Base-by-base conservation (phyloP, 2,329 filamentous ascomycete species). In the Diaporthe sp. region DNA sequence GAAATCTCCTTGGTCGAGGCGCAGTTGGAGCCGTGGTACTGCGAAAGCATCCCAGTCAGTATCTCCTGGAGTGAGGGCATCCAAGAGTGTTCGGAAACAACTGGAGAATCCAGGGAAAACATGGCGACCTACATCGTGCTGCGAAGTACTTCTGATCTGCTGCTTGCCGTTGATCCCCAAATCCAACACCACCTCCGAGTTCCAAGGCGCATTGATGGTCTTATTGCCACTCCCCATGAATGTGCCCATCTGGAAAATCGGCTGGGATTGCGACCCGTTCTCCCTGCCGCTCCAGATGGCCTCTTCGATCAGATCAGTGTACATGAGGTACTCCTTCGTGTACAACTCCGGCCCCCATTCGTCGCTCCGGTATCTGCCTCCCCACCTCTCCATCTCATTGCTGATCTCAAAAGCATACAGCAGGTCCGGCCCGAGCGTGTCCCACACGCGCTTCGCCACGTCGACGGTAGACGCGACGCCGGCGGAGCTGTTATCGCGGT, bases 361-460 rank as follows among this genome's bases (percentile, higher is more conserved):
- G 61, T 74, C 72, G 12, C 47, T 67, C 22, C 71, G 60, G 42
- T 63, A 73, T 25, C 60, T 67, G 31, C 71, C 71, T 37, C 58
- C 58, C 71, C 71, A 73, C 13, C 71, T 20, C 31, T 73, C 71
- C 37, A 68, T 67, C 60, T 73, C 71, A 6, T 73, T 73, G 34
- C 71, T 55, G 25, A 73, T 67, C 60, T 73, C 71, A 25, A 37
- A 73, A 4, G 58, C 71, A 17, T 73, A 73, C 60, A 73, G 17
- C 8, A 67, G 58, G 0, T 57, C 60, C 65, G 65, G 47, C 42
- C 71, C 71, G 20, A 73, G 49, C 47, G 58, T 65, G n/a, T 68
- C 49, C 25, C 63, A 73, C 17, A 63, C 60, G 12, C 60, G 60
- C 20, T 31, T 67, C 25, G 71, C 71, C 34, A 67, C 71, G 60